A percentile compares a stretch with the other conserved stretches of the same genome.
Evolutionary conservation across 257 asterid genomes (phyloP).

Genomic region (Mitragyna speciosa): DNA sequence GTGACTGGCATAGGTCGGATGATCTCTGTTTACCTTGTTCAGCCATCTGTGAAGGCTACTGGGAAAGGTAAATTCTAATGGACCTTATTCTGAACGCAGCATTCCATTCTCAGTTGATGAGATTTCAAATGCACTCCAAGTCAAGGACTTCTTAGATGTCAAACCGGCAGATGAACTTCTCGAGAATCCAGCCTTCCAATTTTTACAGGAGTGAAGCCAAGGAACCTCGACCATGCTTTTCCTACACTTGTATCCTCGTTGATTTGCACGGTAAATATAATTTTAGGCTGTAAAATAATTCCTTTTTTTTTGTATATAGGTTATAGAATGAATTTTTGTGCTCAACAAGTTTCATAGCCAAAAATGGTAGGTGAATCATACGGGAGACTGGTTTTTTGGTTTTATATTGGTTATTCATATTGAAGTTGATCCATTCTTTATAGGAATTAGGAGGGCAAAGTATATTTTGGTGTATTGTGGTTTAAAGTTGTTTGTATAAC

Average conservation of each 20-base stretch:
- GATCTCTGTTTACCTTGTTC: background rate
- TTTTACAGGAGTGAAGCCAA: slow-evolving; percentile 66
- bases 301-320: slow-evolving; percentile 26
- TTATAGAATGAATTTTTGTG: slow-evolving; percentile 22
- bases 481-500: slow-evolving; percentile 13
- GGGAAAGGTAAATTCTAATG: background rate
- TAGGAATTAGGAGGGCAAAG: slow-evolving; percentile 21
- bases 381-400: background rate
- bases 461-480: slow-evolving; percentile 8
- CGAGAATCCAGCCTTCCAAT: slow-evolving; percentile 80
- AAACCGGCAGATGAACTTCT: slow-evolving; percentile 72
- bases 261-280: slow-evolving; percentile 11
- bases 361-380: slow-evolving; percentile 8
- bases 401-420: background rate
- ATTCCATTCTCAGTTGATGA: slow-evolving; percentile 93
- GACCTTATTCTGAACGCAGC: slow-evolving; percentile 44
- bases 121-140: slow-evolving; percentile 64
- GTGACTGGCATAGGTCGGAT: background rate
- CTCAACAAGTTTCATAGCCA: slow-evolving; percentile 22
- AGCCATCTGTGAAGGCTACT: background rate
- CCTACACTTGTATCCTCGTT: slow-evolving; percentile 10
- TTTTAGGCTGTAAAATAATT: slow-evolving; percentile 53
- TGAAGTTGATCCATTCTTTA: slow-evolving; percentile 16
- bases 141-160: slow-evolving; percentile 82
- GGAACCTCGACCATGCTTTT: slow-evolving; percentile 25